Evolutionary conservation across 805 yeast genomes (phyloP), one percentile per base, ranked within the genome.

Genomic region (Starmerella scarabaei): DNA sequence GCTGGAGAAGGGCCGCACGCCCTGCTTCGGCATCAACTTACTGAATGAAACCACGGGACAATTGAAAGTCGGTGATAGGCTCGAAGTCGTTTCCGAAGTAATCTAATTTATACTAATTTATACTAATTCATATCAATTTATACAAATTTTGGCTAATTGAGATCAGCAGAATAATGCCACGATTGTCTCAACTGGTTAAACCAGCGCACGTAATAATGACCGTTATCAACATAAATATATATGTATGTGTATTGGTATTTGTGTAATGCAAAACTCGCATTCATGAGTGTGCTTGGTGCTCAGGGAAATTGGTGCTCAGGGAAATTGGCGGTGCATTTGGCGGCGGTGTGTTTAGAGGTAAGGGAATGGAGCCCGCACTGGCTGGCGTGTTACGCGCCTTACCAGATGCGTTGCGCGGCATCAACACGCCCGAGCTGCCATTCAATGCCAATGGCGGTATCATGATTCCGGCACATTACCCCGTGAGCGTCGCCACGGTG

Each of bases 401-500:
- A 3, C 86, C 91, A 1, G 45, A 57, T 1, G 63, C 65, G 14
- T 29, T 49, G 15, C 45, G 48, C 11, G 53, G 51, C 16, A 30
- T 37, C 14, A 37, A 42, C 9, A 43, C 49, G 3, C 34, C 37
- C 11, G 31, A 16, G 12, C 21, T 45, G 16, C 34, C 41, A 4
- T 45, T 40, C 34, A 24, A 33, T 18, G 26, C 21, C 8, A 20
- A 7, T 1, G 44, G 36, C 5, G 39, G 26, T 14, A 36, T 42
- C 1, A 30, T 36, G 15, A 21, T 46, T 19, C 43, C 48, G 12
- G 18, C 33, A 2, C 29, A 14, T 32, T 57, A 79, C 14, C 71
- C 75, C 20, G 69, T 68, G 44, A 71, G 84, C 5, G 63, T 71
- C 19, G 66, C 77, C 33, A 75, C 75, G 0, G 50, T 75, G 21